Evolutionary conservation across 306 rosid species (phyloP).

Genomic region (Lathyrus oleraceus): DNA sequence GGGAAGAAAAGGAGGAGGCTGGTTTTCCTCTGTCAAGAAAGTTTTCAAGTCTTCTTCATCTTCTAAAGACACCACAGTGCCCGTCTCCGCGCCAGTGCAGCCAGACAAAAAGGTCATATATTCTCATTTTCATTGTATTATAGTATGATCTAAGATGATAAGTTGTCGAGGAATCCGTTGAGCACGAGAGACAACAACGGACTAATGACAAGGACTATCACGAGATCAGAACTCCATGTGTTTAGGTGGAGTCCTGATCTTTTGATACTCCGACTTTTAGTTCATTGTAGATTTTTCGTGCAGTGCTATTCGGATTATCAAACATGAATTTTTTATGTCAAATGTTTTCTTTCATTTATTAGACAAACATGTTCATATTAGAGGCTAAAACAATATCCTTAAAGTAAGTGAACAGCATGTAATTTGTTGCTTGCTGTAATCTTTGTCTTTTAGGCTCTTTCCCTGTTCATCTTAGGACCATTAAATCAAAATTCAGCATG

Average conservation of each 20-base stretch:
- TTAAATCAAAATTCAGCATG: constrained; percentile 16
- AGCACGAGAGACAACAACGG: background rate
- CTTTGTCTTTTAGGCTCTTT: constrained; percentile 23
- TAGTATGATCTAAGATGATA: too few relatives aligned
- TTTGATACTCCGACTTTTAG: background rate
- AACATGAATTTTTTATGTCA: background rate
- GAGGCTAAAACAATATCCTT: constrained; percentile 16
- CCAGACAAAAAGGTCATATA: constrained; percentile 58
- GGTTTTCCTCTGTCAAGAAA: constrained; percentile 91
- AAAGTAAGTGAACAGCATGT: constrained; percentile 27
- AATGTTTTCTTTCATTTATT: background rate
- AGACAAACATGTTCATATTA: background rate
- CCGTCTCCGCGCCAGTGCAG: constrained; percentile 16
- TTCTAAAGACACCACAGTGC: constrained; percentile 54
- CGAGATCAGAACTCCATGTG: background rate
- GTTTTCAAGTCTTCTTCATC: constrained; percentile 70
- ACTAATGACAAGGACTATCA: background rate
- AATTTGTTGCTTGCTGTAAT: constrained; percentile 24
- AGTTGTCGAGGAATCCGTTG: background rate
- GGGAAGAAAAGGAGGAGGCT: constrained; percentile 87
- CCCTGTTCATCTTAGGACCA: constrained; percentile 34
- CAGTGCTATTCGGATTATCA: background rate
- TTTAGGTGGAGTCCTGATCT: background rate
- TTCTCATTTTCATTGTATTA: constrained; percentile 1
- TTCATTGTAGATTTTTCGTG: background rate